phyloP scores from a whole-genome alignment of 352 stramenopile species.

The Pythium brachiatum region DNA sequence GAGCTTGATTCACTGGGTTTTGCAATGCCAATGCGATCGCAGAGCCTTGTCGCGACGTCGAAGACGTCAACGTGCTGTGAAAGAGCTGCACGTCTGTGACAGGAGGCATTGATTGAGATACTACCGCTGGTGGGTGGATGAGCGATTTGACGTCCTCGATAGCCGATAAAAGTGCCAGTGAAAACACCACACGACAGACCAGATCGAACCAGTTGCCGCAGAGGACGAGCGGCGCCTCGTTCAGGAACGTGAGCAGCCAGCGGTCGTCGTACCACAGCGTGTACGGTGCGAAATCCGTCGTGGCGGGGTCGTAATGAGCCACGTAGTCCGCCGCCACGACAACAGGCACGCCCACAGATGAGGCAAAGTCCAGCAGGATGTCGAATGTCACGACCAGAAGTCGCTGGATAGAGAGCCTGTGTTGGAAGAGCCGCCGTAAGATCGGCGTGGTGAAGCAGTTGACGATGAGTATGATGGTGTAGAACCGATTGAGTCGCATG shows the following conservation, averaged over 20 bases:
- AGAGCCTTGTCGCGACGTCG: too few species aligned
- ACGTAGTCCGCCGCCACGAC: not conserved
- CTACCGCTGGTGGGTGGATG: too few species aligned
- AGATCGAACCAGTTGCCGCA: constrained; percentile 1
- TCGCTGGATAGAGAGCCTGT: not conserved
- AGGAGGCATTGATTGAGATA: too few species aligned
- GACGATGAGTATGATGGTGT: constrained; percentile 1
- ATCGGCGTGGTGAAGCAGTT: constrained; percentile 18
- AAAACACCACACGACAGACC: constrained; percentile 19
- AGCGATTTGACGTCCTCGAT: constrained; percentile 16
- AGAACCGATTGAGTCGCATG: constrained; percentile 8
- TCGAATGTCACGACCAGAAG: constrained; percentile 7
- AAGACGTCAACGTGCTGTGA: too few species aligned
- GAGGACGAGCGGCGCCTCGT: constrained; percentile 12
- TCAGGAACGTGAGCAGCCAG: constrained; percentile 2
- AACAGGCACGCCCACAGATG: not conserved
- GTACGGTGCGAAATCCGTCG: not conserved
- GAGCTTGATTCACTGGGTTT: too few species aligned
- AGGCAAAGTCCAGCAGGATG: constrained; percentile 10
- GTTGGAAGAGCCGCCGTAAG: not conserved
- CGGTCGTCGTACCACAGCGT: constrained; percentile 12
- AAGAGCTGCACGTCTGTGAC: too few species aligned
- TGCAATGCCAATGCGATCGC: too few species aligned
- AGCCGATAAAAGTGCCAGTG: constrained; percentile 8
- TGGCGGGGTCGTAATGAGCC: not conserved